These are phyloP conservation scores for Yamadazyma atlantica DNA, from an alignment of 1,139 yeast genomes.

Conservation along the genomic window DNA sequence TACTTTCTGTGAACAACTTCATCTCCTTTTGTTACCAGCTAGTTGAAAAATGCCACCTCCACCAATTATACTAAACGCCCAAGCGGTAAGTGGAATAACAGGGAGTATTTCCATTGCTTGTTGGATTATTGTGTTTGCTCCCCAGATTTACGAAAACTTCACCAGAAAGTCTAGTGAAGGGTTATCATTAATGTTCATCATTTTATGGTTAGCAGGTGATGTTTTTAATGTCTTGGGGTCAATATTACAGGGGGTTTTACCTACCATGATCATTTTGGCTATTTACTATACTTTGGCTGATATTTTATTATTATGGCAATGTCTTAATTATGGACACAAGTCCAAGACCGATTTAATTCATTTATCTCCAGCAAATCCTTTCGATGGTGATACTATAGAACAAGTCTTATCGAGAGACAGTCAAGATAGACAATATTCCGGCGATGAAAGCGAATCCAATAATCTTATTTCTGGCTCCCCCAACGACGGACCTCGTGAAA, in stretches of 20 bases:
- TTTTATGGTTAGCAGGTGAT: slow-evolving; percentile 88
- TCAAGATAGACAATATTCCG: slow-evolving; percentile 7
- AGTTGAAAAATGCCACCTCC: slow-evolving; percentile 53
- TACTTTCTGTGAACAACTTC: no score
- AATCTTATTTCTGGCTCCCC: slow-evolving; percentile 7
- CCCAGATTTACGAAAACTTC: slow-evolving; percentile 92
- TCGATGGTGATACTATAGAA: slow-evolving; percentile 65
- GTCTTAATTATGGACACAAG: slow-evolving; percentile 60
- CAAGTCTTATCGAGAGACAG: slow-evolving; percentile 48
- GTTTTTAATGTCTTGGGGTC: slow-evolving; percentile 90
- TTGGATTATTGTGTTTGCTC: slow-evolving; percentile 97
- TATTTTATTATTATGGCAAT: slow-evolving; percentile 75
- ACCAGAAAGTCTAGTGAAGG: slow-evolving; percentile 84
- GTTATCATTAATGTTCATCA: slow-evolving; percentile 74
- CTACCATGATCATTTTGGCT: slow-evolving; percentile 90
- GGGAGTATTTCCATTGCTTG: slow-evolving; percentile 95
- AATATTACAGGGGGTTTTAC: slow-evolving; percentile 79
- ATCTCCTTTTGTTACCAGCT: no score
- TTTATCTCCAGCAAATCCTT: slow-evolving; percentile 86
- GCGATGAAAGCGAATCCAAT: slow-evolving; percentile 13
- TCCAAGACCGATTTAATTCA: slow-evolving; percentile 72
- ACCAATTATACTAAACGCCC: slow-evolving; percentile 68
- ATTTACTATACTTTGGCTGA: slow-evolving; percentile 92
- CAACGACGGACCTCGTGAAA: background rate
- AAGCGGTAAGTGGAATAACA: slow-evolving; percentile 80